Conservation (phyloP, 2,329 filamentous ascomycete genomes). For the Phaeosphaeriaceae sp. region DNA sequence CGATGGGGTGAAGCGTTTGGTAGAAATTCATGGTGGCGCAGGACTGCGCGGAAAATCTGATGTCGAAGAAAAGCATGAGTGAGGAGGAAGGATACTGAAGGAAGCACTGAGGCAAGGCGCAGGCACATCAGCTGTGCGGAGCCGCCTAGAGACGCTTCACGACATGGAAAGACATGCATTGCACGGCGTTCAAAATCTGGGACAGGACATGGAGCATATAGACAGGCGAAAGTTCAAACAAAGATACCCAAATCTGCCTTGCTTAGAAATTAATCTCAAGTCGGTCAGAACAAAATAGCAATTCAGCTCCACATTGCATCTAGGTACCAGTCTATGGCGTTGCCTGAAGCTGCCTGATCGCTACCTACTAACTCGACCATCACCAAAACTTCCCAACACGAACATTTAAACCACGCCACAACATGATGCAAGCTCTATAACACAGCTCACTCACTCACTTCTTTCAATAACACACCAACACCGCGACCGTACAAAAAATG, state of each 20-base stretch:
- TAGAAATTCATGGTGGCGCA: background rate
- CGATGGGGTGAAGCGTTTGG: background rate
- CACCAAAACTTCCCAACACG: conserved; percentile 18
- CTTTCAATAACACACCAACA: background rate
- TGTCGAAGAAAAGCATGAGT: background rate
- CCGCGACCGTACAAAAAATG: conserved; percentile 55
- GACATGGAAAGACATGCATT: conserved; percentile 30
- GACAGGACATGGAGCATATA: conserved; percentile 27
- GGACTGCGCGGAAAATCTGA: background rate
- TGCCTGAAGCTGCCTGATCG: conserved; percentile 46
- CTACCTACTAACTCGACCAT: conserved; percentile 36
- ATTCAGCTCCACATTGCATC: conserved; percentile 9
- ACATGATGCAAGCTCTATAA: conserved; percentile 15
- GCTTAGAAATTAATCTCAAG: conserved; percentile 14
- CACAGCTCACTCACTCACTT: background rate
- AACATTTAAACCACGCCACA: conserved; percentile 33
- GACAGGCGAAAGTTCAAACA: conserved; percentile 33
- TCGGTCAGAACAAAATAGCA: background rate
- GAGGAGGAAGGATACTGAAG: background rate
- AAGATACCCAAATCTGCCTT: conserved; percentile 37
- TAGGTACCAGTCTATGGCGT: conserved; percentile 31
- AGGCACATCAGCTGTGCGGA: background rate
- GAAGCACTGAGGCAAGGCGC: background rate
- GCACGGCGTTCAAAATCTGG: conserved; percentile 38
- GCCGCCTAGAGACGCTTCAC: background rate